Conservation (phyloP, 176 grass and related monocot species). For the Echinochloa phyllopogon region DNA sequence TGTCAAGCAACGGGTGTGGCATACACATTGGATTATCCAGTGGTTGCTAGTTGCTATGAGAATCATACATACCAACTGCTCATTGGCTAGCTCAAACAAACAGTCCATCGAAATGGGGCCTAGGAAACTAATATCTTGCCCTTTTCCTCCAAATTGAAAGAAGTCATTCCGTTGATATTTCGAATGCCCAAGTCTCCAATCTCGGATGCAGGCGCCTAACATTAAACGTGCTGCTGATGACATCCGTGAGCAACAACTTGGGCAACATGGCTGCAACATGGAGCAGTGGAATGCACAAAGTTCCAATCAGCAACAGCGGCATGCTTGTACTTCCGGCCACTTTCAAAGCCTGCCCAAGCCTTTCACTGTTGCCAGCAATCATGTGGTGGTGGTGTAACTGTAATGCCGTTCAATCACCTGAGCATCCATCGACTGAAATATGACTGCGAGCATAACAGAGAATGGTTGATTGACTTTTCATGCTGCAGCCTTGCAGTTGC, state of each 20-base stretch:
- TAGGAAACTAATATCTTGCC: not conserved
- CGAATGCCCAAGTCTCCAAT: not conserved
- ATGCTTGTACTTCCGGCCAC: conserved; percentile 48
- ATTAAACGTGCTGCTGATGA: not conserved
- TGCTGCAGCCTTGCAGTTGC: not conserved
- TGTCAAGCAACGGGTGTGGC: too few species aligned
- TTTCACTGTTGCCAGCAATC: conserved; percentile 15
- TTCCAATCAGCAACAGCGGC: conserved; percentile 46
- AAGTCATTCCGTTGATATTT: not conserved
- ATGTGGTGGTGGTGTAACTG: conserved; percentile 14
- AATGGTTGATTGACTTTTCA: not conserved
- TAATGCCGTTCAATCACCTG: conserved; percentile 32
- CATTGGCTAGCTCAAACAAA: too few species aligned
- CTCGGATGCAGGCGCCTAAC: conserved; percentile 20
- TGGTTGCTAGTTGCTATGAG: too few species aligned
- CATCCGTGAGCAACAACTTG: conserved; percentile 30
- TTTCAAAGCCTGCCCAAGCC: conserved; percentile 23
- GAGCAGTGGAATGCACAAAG: conserved; percentile 42
- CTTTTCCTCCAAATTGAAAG: too few species aligned
- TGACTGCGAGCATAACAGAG: conserved; percentile 9
- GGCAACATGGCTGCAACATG: conserved; percentile 10
- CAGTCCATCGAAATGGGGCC: not conserved
- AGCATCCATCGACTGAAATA: not conserved
- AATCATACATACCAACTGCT: too few species aligned
- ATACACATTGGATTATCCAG: too few species aligned